These are phyloP conservation scores for Tuctoria greenei DNA, from an alignment of 176 grass and related monocot species.

Conservation along the genomic window DNA sequence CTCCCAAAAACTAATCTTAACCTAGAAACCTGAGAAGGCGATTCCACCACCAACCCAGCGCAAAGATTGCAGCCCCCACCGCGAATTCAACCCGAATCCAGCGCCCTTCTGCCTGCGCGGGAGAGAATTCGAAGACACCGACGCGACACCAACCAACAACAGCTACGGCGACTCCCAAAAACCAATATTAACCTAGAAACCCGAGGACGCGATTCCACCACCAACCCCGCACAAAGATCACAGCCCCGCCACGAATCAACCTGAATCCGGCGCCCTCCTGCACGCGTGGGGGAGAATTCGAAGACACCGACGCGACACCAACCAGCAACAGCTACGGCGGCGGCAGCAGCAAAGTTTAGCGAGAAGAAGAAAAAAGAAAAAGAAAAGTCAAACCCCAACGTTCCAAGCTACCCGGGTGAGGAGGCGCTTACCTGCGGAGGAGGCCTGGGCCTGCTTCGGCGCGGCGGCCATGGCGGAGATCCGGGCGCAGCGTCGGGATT, in stretches of 20 bases:
- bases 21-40: too few species aligned
- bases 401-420: background rate
- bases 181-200: too few species aligned
- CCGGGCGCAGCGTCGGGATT: constrained; percentile 35
- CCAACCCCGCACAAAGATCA: background rate
- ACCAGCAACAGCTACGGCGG: background rate
- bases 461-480: constrained; percentile 46
- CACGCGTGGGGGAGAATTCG: background rate
- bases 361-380: too few species aligned
- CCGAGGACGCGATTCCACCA: background rate
- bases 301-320: background rate
- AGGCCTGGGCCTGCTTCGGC: constrained; percentile 34
- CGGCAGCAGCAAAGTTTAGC: background rate
- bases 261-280: background rate
- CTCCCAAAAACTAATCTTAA: too few species aligned
- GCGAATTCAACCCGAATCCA: background rate
- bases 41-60: too few species aligned
- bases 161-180: too few species aligned
- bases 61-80: too few species aligned
- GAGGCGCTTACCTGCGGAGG: constrained; percentile 16
- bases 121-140: background rate
- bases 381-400: constrained; percentile 20
- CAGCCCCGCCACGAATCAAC: background rate
- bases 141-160: background rate
- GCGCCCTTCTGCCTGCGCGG: background rate